These are phyloP conservation scores for Pterocarpus macrocarpus DNA, from an alignment of 306 rosid genomes.

Conservation along the genomic window DNA sequence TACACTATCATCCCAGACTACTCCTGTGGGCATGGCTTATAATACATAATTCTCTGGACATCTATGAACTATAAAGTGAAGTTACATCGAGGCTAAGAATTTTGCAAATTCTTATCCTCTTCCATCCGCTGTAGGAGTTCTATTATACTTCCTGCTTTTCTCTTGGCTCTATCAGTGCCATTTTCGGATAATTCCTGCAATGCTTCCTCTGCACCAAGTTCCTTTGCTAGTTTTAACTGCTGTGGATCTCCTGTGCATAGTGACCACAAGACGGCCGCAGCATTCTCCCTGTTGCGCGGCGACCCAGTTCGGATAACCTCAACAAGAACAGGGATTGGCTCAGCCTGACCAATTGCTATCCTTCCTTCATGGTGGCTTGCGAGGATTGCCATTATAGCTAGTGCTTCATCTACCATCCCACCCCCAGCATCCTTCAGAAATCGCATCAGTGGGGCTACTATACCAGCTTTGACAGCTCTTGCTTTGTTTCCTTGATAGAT, in stretches of 20 bases:
- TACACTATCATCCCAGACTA: slow-evolving; percentile 1
- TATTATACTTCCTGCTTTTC: slow-evolving; percentile 84
- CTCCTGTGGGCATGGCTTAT: slow-evolving; percentile 1
- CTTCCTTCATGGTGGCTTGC: slow-evolving; percentile 91
- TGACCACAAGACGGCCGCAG: slow-evolving; percentile 91
- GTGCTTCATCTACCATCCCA: slow-evolving; percentile 97
- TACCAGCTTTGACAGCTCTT: slow-evolving; percentile 93
- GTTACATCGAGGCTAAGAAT: slow-evolving; percentile 36
- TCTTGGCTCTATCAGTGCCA: slow-evolving; percentile 97
- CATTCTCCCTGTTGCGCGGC: slow-evolving; percentile 94
- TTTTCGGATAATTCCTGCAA: slow-evolving; percentile 82
- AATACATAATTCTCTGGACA: slow-evolving; percentile 26
- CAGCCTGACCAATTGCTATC: slow-evolving; percentile 73
- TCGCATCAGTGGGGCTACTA: slow-evolving; percentile 75
- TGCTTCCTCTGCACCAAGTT: slow-evolving; percentile 84
- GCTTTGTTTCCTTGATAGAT: slow-evolving; percentile 99
- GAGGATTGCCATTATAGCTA: slow-evolving; percentile 92
- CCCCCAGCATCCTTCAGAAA: slow-evolving; percentile 90
- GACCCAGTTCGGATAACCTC: slow-evolving; percentile 91
- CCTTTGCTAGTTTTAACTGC: slow-evolving; percentile 80
- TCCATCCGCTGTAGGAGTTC: slow-evolving; percentile 74
- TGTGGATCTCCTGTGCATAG: slow-evolving; percentile 70
- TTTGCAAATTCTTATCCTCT: slow-evolving; percentile 47
- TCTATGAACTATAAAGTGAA: slow-evolving; percentile 41
- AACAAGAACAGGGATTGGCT: slow-evolving; percentile 73